These are phyloP conservation scores for Calvatia gigantea DNA, from an alignment of 768 basidiomycete genomes.

Conservation along the genomic window DNA sequence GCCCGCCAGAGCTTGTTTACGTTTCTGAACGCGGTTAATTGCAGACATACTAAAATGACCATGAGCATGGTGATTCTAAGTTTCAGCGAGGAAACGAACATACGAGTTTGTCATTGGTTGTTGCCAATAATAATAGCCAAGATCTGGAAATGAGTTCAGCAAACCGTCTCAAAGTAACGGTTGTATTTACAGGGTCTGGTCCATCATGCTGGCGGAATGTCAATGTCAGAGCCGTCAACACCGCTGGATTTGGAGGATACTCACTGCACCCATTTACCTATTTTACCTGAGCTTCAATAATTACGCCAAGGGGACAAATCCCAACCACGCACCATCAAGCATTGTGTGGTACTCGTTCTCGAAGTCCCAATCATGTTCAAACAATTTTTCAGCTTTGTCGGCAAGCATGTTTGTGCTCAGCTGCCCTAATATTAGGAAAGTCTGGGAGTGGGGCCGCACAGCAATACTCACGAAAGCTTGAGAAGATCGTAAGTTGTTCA, in stretches of 20 bases:
- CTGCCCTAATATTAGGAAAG: constrained; percentile 14
- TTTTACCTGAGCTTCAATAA: not conserved
- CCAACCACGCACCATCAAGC: constrained; percentile 39
- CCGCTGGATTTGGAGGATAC: constrained; percentile 16
- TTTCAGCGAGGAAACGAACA: constrained; percentile 12
- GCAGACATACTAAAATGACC: constrained; percentile 42
- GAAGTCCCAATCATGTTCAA: constrained; percentile 58
- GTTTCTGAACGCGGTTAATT: constrained; percentile 46
- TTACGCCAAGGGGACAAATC: not conserved
- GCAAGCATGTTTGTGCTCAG: constrained; percentile 56
- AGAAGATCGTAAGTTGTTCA: constrained; percentile 56
- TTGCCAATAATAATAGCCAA: constrained; percentile 68
- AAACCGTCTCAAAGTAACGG: not conserved
- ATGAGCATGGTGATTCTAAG: not conserved
- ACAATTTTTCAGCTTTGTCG: constrained; percentile 49
- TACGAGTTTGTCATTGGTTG: constrained; percentile 63
- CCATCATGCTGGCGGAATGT: constrained; percentile 50
- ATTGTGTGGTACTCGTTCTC: constrained; percentile 58
- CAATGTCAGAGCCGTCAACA: not conserved
- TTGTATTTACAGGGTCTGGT: constrained; percentile 50
- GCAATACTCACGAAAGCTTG: constrained; percentile 40
- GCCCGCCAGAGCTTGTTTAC: constrained; percentile 54
- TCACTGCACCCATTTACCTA: constrained; percentile 64
- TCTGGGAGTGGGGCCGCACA: not conserved
- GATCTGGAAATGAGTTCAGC: constrained; percentile 24